Base-by-base conservation (phyloP, 805 yeast genomes). In the Spathaspora boniae region DNA sequence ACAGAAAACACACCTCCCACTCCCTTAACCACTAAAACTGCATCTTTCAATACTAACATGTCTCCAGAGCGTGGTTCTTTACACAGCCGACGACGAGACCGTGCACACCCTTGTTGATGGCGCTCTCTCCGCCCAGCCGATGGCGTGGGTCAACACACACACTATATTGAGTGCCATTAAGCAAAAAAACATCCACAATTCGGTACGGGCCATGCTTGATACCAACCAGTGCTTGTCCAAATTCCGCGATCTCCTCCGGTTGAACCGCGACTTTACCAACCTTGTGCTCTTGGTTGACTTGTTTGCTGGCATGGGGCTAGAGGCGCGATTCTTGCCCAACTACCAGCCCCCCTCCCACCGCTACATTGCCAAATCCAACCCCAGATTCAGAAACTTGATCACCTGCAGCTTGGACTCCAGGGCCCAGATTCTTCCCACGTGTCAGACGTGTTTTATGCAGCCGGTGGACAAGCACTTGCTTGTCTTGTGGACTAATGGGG, bases 391-490 rank as follows among this genome's bases (percentile, higher is more conserved):
- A 19, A 35, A 38, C 16, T 5, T 26, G 5, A 27, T 27, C 16
- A 25, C 16, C 4, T 34, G 42, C 29, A 16, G 23, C 5, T 16
- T 35, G 3, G 8, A 11, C 9, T 19, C 25, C 9, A 22, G 16
- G 16, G 7, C 16, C 19, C 5, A 9, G 18, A 9, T 23, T 25
- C 5, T 22, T 5, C 11, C 15, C 2, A 6, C n/a, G 14, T 25
- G 20, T 18, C 3, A 4, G 16, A 23, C 3, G 16, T 30, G 39
- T n/a, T 34, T 25, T 26, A 18, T 38, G 11, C 42, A 38, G 20
- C 39, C 42, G 5, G 29, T 31, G 12, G 39, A 31, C 11, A 18
- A 20, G 5, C 20, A 34, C 18, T 31, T 38, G 26, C n/a, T 38
- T 9, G 29, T 38, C 4, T 9, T 27, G 16, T 34, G 39, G 39